Evolutionary conservation across 495 filamentous ascomycete species (phyloP), one percentile per base, ranked within the genome.

Genomic region (Parathielavia appendiculata): DNA sequence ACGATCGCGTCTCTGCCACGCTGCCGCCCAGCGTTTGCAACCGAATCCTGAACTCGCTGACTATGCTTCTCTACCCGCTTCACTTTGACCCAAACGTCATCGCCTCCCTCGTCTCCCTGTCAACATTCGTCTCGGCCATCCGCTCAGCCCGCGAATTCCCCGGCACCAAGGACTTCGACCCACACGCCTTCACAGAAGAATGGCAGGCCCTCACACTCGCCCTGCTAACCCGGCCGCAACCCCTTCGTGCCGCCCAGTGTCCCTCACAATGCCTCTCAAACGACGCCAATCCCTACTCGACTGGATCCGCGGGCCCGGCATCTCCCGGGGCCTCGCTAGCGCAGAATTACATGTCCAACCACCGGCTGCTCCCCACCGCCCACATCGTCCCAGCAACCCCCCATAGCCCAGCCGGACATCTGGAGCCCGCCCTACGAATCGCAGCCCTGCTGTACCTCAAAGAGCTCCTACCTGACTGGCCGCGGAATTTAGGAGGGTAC

Each of bases 401-500:
- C 9, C 10, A 32, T 10, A 26, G 40, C 3, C 30, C 20, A 30
- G 51, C 19, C 14, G 51, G 47, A 8, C 56, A 34, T 4, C 55
- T 66, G 16, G 66, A 69, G 26, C 57, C 61, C 11, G 61, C 69
- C 22, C 54, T 71, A 43, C 56, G 69, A 3, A 59, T 71, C 13
- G 53, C 57, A 8, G 59, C 50, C 13, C 54, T 71, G 19, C 60
- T 71, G 5, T 64, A 56, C 35, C 43, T 66, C 7, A 70, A 68
- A 34, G 66, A 68, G 34, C 58, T 68, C 12, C 51, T 70, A 1
- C 63, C 68, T 1, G 65, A 68, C 30, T 66, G 54, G 48, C 68
- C 68, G 26, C 56, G 61, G 11, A 67, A 69, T 32, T 12, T 71
- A 0, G 66, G 66, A 41, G 69, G 66, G 17, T 71, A 67, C 52